Percentiles rank a stretch among this genome's conserved stretches.
These are phyloP conservation scores for Sclerotinia borealis DNA, from an alignment of 2,329 filamentous ascomycete species.

Conservation along the genomic window DNA sequence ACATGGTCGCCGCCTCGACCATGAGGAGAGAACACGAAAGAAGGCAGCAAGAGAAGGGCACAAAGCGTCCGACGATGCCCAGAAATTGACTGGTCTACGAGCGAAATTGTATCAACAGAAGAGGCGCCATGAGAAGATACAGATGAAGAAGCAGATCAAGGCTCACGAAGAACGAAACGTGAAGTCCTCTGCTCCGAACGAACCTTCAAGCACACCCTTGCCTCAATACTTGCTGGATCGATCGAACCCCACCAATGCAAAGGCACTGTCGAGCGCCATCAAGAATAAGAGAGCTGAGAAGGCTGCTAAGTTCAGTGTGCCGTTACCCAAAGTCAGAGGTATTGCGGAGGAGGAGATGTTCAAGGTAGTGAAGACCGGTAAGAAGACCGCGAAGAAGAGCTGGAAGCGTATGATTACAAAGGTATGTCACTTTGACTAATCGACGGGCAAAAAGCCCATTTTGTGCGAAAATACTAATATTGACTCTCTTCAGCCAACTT, in stretches of 20 bases:
- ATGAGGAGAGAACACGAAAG: conserved; percentile 77
- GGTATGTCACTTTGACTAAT: not conserved
- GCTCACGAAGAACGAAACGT: conserved; percentile 93
- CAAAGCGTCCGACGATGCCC: conserved; percentile 80
- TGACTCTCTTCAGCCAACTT: conserved; percentile 51
- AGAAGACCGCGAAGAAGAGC: conserved; percentile 72
- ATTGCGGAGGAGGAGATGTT: conserved; percentile 98
- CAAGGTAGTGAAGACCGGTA: conserved; percentile 91
- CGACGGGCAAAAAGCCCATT: not conserved
- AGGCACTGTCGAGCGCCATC: conserved; percentile 76
- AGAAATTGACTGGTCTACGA: conserved; percentile 84
- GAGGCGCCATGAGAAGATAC: conserved; percentile 94
- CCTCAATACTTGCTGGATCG: conserved; percentile 93
- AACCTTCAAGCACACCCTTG: conserved; percentile 74
- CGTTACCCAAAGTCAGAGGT: conserved; percentile 86
- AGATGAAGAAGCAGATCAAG: conserved; percentile 92
- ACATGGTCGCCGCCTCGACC: conserved; percentile 41
- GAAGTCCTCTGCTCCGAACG: conserved; percentile 72
- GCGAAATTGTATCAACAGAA: conserved; percentile 94
- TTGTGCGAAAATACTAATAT: not conserved
- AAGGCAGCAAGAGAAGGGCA: conserved; percentile 81
- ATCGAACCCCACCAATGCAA: conserved; percentile 47
- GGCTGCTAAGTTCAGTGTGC: conserved; percentile 87
- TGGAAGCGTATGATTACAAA: conserved; percentile 68
- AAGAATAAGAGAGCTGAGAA: conserved; percentile 95